Base-by-base conservation (phyloP, 2,329 filamentous ascomycete genomes). In the Cladobotryum mycophilum region DNA sequence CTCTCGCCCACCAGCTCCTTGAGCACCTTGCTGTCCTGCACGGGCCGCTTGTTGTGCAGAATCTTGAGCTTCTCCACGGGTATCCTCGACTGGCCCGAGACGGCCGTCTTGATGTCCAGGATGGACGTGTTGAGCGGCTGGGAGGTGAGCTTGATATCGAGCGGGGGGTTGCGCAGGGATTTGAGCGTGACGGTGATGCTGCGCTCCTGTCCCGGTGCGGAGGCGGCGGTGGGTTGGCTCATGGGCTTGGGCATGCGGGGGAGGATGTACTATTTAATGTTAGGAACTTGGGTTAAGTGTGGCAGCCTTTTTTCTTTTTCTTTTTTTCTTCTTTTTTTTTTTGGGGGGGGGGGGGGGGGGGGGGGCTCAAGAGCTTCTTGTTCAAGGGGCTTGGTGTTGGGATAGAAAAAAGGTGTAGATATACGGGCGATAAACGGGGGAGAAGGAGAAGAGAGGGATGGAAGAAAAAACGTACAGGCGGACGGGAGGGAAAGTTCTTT, bases 21-120 rank as follows among this genome's bases (percentile, higher is more conserved):
- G 5, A 96, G 70, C 1, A 86, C 82, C 72, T 92, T 93, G 58
- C 77, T 81, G 62, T 95, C 89, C 0, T 78, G 65, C 0, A 89
- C 80, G 0, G 92, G 92, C 69, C 96, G 95, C 74, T 93, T 95
- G 68, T 88, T 88, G 64, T 86, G 80, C 55, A 99, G 72, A 9
- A 99, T 71, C 72, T 91, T 90, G 65, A 97, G 82, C 75, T 95
- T 96, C 37, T 85, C 81, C n/a, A 81, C 69, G 3, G 82, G 77
- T 51, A 88, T 78, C 22, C 76, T 73, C 5, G 85, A 80, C 57
- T 86, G 75, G 14, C 73, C 67, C 2, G 83, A 78, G 41, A 96
- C 83, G 2, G 78, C 73, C 47, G 78, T 72, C 67, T 95, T 95
- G 60, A 97, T 72, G 53, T 92, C 86, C 56, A 88, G 82, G 41